Base-by-base conservation (phyloP, 2,329 filamentous ascomycete genomes). In the Davidsoniella virescens region DNA sequence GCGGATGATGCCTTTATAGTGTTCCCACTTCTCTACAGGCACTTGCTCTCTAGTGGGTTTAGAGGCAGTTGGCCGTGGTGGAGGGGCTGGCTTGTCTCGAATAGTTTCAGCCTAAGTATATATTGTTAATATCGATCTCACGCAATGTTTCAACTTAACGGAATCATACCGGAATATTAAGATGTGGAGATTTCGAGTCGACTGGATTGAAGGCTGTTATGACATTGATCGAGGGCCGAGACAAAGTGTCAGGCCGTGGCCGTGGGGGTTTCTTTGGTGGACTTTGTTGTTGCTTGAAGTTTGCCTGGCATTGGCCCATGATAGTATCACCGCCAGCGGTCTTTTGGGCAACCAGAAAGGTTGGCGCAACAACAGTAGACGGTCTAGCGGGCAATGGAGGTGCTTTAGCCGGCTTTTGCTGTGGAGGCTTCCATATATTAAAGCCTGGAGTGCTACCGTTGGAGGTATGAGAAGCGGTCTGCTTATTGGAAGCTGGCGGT, bases 11-110 rank as follows among this genome's bases (percentile, higher is more conserved):
- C 60, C 58, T 57, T 72, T 72, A 52, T 68, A 65, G 25, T 65
- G 62, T 55, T 72, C 70, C 70, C 70, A 72, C 39, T 65, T 62
- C 55, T 69, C 67, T 18, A 65, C 65, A 54, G 67, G 66, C 47
- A 69, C 66, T 56, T 67, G 65, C 55, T 69, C 67, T 52, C 67
- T 59, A 44, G 67, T 52, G 10, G 46, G 47, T n/a, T 52, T 50
- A 9, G 47, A 33, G 8, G 36, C 42, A 39, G 47, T 41, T 26
- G 51, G 37, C 42, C 48, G 26, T 17, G 52, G 52, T 29, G 47
- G 40, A 38, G 52, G 52, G 14, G 37, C 44, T 23, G 52, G 52
- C 7, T 52, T 44, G 10, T 18, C 48, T n/a, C 37, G 43, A 10
- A 5, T 33, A 7, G 45, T 16, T 33, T 52, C 46, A 16, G 33